Conservation (phyloP, 371 early-diverging fungal genomes). For the Mucor saturninus region DNA sequence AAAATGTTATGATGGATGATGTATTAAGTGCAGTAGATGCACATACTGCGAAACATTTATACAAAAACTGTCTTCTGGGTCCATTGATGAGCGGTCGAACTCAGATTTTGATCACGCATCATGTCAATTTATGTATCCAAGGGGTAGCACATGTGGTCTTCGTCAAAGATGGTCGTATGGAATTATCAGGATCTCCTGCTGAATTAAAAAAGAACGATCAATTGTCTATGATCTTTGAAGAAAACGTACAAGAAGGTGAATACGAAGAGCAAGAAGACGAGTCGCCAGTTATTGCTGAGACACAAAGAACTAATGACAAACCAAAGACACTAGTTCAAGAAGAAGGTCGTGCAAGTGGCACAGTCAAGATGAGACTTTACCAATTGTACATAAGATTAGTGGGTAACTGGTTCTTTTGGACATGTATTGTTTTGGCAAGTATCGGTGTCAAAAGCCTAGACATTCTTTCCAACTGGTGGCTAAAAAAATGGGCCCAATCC, state of each 20-base stretch:
- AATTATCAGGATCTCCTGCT: constrained; percentile 45
- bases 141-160: constrained; percentile 69
- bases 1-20: constrained; percentile 82
- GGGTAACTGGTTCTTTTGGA: constrained; percentile 52
- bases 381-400: constrained; percentile 40
- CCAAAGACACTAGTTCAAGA: constrained; percentile 30
- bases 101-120: constrained; percentile 88
- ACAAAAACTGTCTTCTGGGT: constrained; percentile 71
- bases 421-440: constrained; percentile 33
- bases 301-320: constrained; percentile 10
- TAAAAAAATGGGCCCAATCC: constrained; percentile 55
- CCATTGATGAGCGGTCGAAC: constrained; percentile 79
- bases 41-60: constrained; percentile 88
- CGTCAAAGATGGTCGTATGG: constrained; percentile 61
- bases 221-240: constrained; percentile 18
- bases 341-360: constrained; percentile 46
- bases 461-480: constrained; percentile 48
- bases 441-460: constrained; percentile 39
- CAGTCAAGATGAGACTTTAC: constrained; percentile 50
- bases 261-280: background rate
- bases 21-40: constrained; percentile 83
- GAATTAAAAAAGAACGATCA: constrained; percentile 51
- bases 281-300: background rate
- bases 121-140: constrained; percentile 76
- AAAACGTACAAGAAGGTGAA: background rate